phyloP scores from a whole-genome alignment of 768 basidiomycete species.

The Mycena indigotica region DNA sequence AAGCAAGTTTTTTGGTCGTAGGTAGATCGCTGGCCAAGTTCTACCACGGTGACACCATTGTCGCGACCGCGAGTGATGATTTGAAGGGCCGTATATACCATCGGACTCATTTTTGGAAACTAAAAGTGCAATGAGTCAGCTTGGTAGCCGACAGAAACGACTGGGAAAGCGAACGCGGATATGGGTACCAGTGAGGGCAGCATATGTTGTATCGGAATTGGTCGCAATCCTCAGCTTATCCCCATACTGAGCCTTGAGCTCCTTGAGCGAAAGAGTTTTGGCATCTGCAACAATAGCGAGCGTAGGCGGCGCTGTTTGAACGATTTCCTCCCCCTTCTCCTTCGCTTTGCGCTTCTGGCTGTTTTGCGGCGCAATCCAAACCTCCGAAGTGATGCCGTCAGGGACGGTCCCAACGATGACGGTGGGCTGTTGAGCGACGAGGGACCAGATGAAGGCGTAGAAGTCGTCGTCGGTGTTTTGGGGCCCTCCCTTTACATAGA shows the following conservation, averaged over 20 bases:
- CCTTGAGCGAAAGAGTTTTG: conserved; percentile 53
- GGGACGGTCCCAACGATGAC: conserved; percentile 76
- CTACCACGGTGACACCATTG: conserved; percentile 74
- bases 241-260: conserved; percentile 60
- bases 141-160: not conserved
- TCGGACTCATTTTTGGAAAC: conserved; percentile 79
- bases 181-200: conserved; percentile 84
- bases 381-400: conserved; percentile 58
- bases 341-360: conserved; percentile 68
- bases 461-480: conserved; percentile 78
- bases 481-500: conserved; percentile 50
- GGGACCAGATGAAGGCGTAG: conserved; percentile 79
- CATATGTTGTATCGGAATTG: conserved; percentile 72
- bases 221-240: conserved; percentile 71
- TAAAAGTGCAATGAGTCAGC: conserved; percentile 32
- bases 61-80: conserved; percentile 82
- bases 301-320: conserved; percentile 44
- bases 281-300: conserved; percentile 61
- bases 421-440: conserved; percentile 73
- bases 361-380: conserved; percentile 77
- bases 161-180: conserved; percentile 57
- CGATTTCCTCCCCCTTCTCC: conserved; percentile 52
- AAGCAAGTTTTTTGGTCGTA: conserved; percentile 92
- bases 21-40: conserved; percentile 72
- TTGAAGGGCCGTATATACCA: conserved; percentile 84